Conservation (phyloP, 257 asterid genomes). For the Solanum appendiculatum region DNA sequence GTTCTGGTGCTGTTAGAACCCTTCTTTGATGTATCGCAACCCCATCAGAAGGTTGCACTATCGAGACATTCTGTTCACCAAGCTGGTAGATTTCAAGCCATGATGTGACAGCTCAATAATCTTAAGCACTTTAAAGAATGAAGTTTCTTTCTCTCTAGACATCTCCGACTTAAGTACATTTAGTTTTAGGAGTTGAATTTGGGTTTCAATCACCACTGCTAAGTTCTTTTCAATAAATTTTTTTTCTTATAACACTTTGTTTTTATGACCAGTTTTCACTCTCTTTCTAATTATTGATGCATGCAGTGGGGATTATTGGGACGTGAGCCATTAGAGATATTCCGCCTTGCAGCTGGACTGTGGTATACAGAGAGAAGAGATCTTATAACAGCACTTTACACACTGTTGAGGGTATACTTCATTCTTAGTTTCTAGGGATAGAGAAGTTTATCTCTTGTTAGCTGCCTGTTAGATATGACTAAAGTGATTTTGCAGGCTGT, state of each 20-base stretch:
- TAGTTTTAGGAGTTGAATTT: not conserved
- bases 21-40: not conserved
- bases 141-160: not conserved
- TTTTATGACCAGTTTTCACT: not conserved
- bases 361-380: conserved; percentile 97
- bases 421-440: conserved; percentile 4
- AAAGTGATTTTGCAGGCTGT: conserved; percentile 52
- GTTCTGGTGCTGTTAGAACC: not conserved
- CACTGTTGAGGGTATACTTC: conserved; percentile 61
- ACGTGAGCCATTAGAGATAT: conserved; percentile 76
- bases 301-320: conserved; percentile 82
- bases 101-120: not conserved
- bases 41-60: not conserved
- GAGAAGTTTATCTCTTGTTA: not conserved
- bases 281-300: not conserved
- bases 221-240: not conserved
- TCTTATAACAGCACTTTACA: conserved; percentile 72
- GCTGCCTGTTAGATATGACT: not conserved
- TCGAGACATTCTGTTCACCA: not conserved
- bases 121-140: not conserved
- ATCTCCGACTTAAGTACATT: not conserved
- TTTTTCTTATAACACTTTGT: not conserved
- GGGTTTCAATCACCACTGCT: not conserved
- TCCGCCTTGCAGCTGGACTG: conserved; percentile 84
- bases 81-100: not conserved